Base-by-base conservation (phyloP, 352 stramenopile genomes). In the Plasmopara muralis region DNA sequence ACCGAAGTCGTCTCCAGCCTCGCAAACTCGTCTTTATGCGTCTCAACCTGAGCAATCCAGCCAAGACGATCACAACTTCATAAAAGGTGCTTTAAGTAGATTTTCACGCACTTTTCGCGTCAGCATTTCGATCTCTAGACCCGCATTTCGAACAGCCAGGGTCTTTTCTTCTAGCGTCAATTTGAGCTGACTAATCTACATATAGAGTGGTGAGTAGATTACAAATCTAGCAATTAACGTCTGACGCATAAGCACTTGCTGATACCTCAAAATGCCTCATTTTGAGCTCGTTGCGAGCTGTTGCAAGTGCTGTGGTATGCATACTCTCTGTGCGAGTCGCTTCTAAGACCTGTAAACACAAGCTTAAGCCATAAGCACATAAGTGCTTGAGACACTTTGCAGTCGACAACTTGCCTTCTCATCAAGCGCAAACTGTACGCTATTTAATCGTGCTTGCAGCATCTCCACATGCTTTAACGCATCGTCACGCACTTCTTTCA, bases 261-360 rank as follows among this genome's bases (percentile, higher is more conserved):
- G 4, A 35, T 35, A 78, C 74, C 70, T 91, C 81, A 53, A 89
- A 91, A 48, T 86, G 74, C 51, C 74, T 78, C 72, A 91, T 89
- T 54, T 89, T 91, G 29, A 91, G 53, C 25, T 91, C 75, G 43
- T 77, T 87, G 28, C 75, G 74, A 0, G 70, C 35, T 5, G 60
- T 55, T 34, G 81, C 68, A 9, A 87, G 47, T 13, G 68, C 49
- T 4, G 72, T 82, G 12, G 68, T 68, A 50, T 86, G 75, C 9
- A 55, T 47, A 47, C 70, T 82, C 25, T 89, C 81, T 53, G 68
- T 54, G 5, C 75, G 66, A 15, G 72, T 85, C 13, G 60, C 44
- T 58, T 86, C 76, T 3, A 87, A 59, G 4, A 80, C 55, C 73
- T 84, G 20, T 9, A 5, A 13, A 38, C 0, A 13, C n/a, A 16